Base-by-base conservation (phyloP, 73 alveolate species). In the Paraurostyla sp. region DNA sequence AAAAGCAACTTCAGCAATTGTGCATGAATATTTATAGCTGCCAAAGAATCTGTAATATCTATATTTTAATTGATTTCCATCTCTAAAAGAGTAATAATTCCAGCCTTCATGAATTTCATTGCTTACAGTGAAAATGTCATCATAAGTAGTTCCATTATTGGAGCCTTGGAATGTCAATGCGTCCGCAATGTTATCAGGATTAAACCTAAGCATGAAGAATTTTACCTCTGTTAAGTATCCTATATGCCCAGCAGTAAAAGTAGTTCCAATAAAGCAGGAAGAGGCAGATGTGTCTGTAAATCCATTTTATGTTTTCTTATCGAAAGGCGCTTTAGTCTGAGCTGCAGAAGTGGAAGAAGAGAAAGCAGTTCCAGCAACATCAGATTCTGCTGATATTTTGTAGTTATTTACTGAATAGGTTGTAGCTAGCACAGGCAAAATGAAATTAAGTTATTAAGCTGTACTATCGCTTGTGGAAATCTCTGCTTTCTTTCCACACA, bases 91-190 rank as follows among this genome's bases (percentile, higher is more conserved):
- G 30, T 49, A 36, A 41, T 76, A 76, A 49, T 76, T 76, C 88
- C 88, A 76, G 27, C 88, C 88, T 33, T 76, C 88, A 41, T 76
- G 88, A 32, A 76, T 76, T 46, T 76, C 76, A 0, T 32, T 6
- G 16, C 76, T 60, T 20, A 51, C 88, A n/a, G 88, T 76, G 88
- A 49, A 76, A 0, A 86, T 11, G 54, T 69, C 91, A 13, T 78
- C 25, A 88, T 92, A 91, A 0, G 93, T 75, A 0, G 58, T 36
- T 29, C 87, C 91, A 54, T 91, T 91, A 0, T 36, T 0, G 0
- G 96, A 91, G 29, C 91, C 87, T 85, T 85, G 91, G 87, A 91
- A 57, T 41, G 52, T 87, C 27, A 84, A 49, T 29, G 35, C 54
- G 42, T 75, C 88, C 40, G 57, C 86, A 33, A 85, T 48, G 84